Percentiles rank a stretch among this genome's conserved stretches.
phyloP scores from a whole-genome alignment of 1,284 basidiomycete species.

The Pterulicium gracile region DNA sequence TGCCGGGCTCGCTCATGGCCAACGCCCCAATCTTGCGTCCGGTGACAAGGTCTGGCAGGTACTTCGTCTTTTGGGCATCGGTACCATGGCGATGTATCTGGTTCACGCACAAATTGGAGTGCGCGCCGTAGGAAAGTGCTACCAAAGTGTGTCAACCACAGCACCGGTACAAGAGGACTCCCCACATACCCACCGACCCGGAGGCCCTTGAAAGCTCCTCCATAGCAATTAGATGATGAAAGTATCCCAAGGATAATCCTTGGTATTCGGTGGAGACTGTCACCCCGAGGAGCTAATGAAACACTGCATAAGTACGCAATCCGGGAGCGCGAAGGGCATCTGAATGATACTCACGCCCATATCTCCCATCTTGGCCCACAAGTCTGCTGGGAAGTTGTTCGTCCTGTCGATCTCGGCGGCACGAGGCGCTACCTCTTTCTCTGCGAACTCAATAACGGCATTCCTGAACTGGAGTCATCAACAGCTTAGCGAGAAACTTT shows the following conservation, averaged over 20 bases:
- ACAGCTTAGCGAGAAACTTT: not conserved
- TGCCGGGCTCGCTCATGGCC: constrained; percentile 90
- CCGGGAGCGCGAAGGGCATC: too few species aligned
- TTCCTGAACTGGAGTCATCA: constrained; percentile 54
- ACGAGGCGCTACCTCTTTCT: constrained; percentile 71
- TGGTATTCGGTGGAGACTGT: constrained; percentile 76
- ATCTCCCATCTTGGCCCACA: constrained; percentile 82
- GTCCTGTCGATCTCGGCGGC: constrained; percentile 78
- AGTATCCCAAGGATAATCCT: constrained; percentile 74
- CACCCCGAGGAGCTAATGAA: constrained; percentile 58
- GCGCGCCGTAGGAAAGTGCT: constrained; percentile 88
- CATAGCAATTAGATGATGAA: constrained; percentile 88
- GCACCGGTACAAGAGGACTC: not conserved
- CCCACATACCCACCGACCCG: constrained; percentile 25
- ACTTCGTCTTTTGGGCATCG: constrained; percentile 76
- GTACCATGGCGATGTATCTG: constrained; percentile 88
- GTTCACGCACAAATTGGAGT: constrained; percentile 87
- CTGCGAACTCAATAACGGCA: constrained; percentile 68
- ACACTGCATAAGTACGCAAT: too few species aligned
- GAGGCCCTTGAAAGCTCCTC: constrained; percentile 86
- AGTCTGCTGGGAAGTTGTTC: constrained; percentile 69
- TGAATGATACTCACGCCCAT: constrained; percentile 62
- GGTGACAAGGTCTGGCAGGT: constrained; percentile 74
- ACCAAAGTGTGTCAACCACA: not conserved
- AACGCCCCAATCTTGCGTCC: constrained; percentile 84